Evolutionary conservation across 78 protist genomes (phyloP).

Genomic region (Polysphondylium violaceum): DNA sequence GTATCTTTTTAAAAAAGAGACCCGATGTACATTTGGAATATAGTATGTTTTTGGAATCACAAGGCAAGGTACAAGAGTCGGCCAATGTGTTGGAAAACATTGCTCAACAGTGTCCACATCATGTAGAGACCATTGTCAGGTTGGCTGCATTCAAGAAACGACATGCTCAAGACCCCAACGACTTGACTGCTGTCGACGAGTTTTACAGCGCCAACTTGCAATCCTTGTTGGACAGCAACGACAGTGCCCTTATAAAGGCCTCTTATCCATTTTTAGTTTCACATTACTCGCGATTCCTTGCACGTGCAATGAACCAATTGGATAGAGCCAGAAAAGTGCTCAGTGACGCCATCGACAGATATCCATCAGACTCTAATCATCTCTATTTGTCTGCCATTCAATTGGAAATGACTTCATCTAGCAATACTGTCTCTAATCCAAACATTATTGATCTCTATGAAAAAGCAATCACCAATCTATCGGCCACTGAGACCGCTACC

Average conservation of each 20-base stretch:
- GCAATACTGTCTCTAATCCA: no score
- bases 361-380: not conserved
- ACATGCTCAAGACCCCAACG: not conserved
- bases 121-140: conserved; percentile 1
- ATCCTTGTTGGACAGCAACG: no score
- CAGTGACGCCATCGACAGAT: not conserved
- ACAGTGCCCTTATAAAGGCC: not conserved
- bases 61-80: conserved; percentile 5
- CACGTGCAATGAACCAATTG: not conserved
- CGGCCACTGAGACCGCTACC: not conserved
- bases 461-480: no score
- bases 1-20: conserved; percentile 5
- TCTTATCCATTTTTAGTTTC: conserved; percentile 3
- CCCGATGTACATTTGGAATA: conserved; percentile 26
- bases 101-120: not conserved
- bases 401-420: no score
- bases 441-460: not conserved
- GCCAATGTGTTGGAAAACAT: not conserved
- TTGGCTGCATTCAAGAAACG: conserved; percentile 9
- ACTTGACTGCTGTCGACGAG: not conserved
- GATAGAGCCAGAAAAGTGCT: not conserved
- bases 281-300: not conserved
- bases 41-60: not conserved
- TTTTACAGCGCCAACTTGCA: not conserved
- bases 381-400: no score